Evolutionary conservation across 2,329 filamentous ascomycete species (phyloP), one percentile per base, ranked within the genome.

Genomic region (Paraphoma chrysanthemicola): DNA sequence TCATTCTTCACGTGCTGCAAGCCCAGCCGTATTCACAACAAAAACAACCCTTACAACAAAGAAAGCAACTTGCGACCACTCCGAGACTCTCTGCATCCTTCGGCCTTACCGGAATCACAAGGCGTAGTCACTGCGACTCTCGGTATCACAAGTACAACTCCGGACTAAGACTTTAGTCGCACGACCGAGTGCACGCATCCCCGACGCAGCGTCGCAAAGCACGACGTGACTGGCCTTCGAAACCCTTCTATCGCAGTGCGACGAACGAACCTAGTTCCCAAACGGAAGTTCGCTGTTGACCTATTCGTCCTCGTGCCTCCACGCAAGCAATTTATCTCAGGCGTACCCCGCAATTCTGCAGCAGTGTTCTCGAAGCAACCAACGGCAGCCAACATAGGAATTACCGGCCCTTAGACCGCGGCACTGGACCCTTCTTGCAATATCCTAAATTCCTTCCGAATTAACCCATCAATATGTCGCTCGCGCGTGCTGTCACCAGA

Each of bases 401-500:
- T 70, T 70, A 59, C 68, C 71, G 71, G 73, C 63, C 70, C 68
- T 68, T 53, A 53, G 31, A 59, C 66, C 66, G 63, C 51, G 53
- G 59, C 59, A 63, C 64, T 64, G 61, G 60, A 60, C 54, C 66
- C 65, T 64, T 54, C 56, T 57, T 63, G 57, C 62, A 67, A 63
- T 64, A 64, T 59, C 57, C 62, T 57, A 58, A 62, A 70, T 67
- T 68, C 54, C 60, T 59, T 64, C 59, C 47, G 63, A 64, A 74
- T 71, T 69, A 74, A 73, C 65, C 62, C 51, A 53, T 59, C 72
- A 77, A 62, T 63, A 82, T 82, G 83, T 87, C 85, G 68, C 80
- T 93, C 66, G 84, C 88, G 50, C 85, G 90, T 72, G 90, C 89
- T 56, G 90, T 93, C 75, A 90, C 88, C 66, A 86, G 87, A 77